Base-by-base conservation (phyloP, 2,329 filamentous ascomycete species). In the Arthrinium puccinioides region DNA sequence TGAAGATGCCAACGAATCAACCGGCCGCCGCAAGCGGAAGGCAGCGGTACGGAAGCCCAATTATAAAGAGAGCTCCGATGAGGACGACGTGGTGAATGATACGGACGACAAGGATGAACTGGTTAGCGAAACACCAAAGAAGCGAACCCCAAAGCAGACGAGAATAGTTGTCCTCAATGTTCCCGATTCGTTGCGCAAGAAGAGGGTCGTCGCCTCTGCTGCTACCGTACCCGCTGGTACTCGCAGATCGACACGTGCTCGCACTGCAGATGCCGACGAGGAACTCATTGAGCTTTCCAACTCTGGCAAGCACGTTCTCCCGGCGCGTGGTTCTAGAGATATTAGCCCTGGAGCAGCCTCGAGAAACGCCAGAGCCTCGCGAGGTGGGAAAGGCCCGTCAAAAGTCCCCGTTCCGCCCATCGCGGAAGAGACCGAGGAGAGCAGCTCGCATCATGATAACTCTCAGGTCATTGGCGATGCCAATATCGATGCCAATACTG, bases 231-330 rank as follows among this genome's bases (percentile, higher is more conserved):
- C 49, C 2, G 37, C 47, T 8, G 42, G 49, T 2, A 64, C 66
- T 26, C 64, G 74, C 23, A 63, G 72, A 47, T 52, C 60, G 9
- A 78, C 75, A 9, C 62, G 75, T 21, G 72, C 70, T 13, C 67
- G 60, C 38, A 76, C 74, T 4, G 74, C 70, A 30, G 74, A 78
- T 32, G 62, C 64, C 0, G 69, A 72, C 21, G 72, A 64, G 0
- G 69, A 72, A 21, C 66, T 79, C 6, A 54, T 79, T 5, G 74
- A 80, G 48, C 60, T 82, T 11, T 73, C 76, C 6, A 73, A 66
- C 47, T 81, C 77, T 7, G 78, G 77, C n/a, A 69, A 65, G 39
- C 76, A 82, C 44, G 69, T 67, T 15, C 64, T 65, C 27, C 53
- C 63, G 3, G 59, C 68, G 21, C 64, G 71, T 26, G 61, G 61